Evolutionary conservation across 345 rosid species (phyloP).

Genomic region (Salix suchowensis): DNA sequence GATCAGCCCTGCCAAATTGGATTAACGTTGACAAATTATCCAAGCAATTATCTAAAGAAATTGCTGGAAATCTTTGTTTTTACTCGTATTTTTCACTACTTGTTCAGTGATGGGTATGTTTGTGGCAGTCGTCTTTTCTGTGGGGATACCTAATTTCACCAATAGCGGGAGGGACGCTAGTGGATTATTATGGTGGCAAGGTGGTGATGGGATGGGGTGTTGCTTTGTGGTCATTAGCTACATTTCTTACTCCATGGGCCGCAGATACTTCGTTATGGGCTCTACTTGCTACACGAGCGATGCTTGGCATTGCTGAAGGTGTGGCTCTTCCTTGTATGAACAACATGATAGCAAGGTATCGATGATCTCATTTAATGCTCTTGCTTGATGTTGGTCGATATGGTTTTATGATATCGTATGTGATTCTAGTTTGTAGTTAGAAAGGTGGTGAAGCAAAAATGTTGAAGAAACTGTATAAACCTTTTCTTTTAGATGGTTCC

Average conservation of each 20-base stretch:
- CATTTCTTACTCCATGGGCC: slow-evolving; percentile 95
- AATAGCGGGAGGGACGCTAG: slow-evolving; percentile 82
- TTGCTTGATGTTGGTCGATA: slow-evolving; percentile 12
- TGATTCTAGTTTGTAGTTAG: slow-evolving; percentile 10
- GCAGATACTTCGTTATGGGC: slow-evolving; percentile 76
- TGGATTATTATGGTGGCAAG: slow-evolving; percentile 90
- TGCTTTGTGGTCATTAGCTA: slow-evolving; percentile 85
- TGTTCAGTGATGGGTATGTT: slow-evolving; percentile 17
- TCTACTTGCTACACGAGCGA: slow-evolving; percentile 63
- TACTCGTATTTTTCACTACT: not conserved
- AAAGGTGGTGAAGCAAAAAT: slow-evolving; percentile 21
- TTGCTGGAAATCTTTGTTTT: not conserved
- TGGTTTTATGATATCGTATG: not conserved
- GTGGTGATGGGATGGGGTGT: slow-evolving; percentile 94
- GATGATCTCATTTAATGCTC: slow-evolving; percentile 9
- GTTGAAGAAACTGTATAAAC: slow-evolving; percentile 25
- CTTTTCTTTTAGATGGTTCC: slow-evolving; percentile 85
- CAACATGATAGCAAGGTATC: slow-evolving; percentile 92
- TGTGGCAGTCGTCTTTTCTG: slow-evolving; percentile 77
- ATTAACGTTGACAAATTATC: not conserved
- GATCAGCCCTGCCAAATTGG: not conserved
- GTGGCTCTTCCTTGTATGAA: slow-evolving; percentile 98
- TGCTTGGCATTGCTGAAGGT: slow-evolving; percentile 95
- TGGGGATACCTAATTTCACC: slow-evolving; percentile 98
- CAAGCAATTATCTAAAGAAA: not conserved